These are phyloP conservation scores for Ceratocystis papillata DNA, from an alignment of 2,329 filamentous ascomycete species.

Conservation along the genomic window DNA sequence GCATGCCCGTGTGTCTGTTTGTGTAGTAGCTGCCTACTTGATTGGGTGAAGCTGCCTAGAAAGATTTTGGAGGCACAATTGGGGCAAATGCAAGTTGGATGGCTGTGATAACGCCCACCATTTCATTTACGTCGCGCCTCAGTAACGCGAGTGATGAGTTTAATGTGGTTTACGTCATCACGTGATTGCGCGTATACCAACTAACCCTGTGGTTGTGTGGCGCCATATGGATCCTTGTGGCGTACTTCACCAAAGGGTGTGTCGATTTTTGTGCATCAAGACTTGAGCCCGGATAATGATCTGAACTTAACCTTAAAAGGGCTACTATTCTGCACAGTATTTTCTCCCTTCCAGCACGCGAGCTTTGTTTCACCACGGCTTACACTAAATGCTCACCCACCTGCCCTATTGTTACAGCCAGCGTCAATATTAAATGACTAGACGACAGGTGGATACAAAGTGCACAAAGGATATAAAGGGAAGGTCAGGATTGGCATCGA, in stretches of 20 bases:
- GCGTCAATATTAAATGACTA: not conserved
- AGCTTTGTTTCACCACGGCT: not conserved
- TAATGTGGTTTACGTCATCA: conserved; percentile 11
- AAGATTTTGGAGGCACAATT: conserved; percentile 7
- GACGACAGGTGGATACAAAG: not conserved
- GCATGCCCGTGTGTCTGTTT: not conserved
- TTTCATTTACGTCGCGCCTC: not conserved
- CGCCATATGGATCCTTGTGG: not conserved
- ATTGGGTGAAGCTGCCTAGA: conserved; percentile 2
- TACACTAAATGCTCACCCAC: not conserved
- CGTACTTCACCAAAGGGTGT: not conserved
- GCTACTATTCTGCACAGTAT: not conserved
- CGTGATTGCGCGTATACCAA: conserved; percentile 12
- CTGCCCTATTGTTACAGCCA: not conserved
- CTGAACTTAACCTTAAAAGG: not conserved
- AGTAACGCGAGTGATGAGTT: not conserved
- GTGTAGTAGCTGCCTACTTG: not conserved
- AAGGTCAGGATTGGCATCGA: not conserved
- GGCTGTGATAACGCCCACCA: conserved; percentile 6
- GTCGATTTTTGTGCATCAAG: not conserved
- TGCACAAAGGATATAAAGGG: not conserved
- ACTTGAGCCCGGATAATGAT: not conserved
- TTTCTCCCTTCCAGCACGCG: not conserved
- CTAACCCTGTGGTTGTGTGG: not conserved
- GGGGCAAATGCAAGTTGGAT: not conserved